Conservation (phyloP, 352 stramenopile genomes). For the Pythium coloratum region DNA sequence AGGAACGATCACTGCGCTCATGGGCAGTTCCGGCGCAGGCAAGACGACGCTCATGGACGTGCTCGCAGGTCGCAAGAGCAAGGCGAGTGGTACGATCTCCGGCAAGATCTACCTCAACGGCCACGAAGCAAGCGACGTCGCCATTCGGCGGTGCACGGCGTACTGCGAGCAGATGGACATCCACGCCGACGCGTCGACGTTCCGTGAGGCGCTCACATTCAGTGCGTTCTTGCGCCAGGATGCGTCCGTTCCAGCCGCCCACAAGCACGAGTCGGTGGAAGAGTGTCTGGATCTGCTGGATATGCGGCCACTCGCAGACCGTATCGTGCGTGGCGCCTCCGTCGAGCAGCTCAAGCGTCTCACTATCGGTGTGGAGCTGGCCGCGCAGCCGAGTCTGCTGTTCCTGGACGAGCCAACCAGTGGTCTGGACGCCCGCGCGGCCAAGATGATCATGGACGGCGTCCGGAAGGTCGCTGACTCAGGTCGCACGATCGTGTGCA, state of each 20-base stretch:
- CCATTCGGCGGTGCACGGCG: background rate
- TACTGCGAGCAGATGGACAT: background rate
- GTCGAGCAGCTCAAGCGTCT: conserved; percentile 52
- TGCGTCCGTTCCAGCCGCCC: conserved; percentile 26
- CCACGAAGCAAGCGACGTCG: background rate
- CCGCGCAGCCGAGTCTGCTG: conserved; percentile 73
- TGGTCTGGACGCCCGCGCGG: conserved; percentile 66
- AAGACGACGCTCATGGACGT: background rate
- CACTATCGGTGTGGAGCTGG: conserved; percentile 67
- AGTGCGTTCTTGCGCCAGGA: conserved; percentile 83
- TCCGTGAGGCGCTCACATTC: conserved; percentile 91
- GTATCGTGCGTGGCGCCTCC: conserved; percentile 40
- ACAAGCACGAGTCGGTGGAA: conserved; percentile 41
- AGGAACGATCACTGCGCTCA: background rate
- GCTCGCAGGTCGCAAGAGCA: background rate
- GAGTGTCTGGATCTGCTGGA: conserved; percentile 41
- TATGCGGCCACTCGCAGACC: conserved; percentile 34
- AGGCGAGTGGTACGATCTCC: background rate
- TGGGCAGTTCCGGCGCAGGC: background rate
- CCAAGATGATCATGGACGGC: conserved; percentile 72
- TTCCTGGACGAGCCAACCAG: conserved; percentile 81
- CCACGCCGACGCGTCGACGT: conserved; percentile 72
- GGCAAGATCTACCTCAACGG: background rate
- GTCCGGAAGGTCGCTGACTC: conserved; percentile 72
- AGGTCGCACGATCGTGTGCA: conserved; percentile 33